Conservation (phyloP, 2,329 filamentous ascomycete genomes). For the Dactylellina leptospora region DNA sequence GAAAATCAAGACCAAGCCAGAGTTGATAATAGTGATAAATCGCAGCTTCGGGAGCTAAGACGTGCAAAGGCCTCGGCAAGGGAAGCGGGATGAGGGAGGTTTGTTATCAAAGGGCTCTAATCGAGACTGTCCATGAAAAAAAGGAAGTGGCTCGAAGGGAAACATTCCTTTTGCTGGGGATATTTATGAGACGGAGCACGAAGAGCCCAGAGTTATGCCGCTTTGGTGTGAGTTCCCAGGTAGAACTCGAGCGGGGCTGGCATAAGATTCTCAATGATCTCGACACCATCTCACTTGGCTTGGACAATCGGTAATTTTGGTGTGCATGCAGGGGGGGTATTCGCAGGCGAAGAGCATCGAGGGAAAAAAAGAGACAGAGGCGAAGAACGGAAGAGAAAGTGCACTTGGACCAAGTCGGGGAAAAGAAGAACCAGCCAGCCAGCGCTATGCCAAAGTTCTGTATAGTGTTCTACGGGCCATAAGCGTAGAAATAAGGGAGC, state of each 20-base stretch:
- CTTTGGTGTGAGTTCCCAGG: constrained; percentile 24
- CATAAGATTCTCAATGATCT: constrained; percentile 40
- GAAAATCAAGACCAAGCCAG: not conserved
- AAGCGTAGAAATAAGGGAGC: constrained; percentile 45
- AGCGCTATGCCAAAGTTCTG: constrained; percentile 24
- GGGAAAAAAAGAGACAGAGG: constrained; percentile 28
- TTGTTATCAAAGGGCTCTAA: constrained; percentile 10
- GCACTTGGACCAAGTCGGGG: constrained; percentile 17
- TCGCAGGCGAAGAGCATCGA: constrained; percentile 51
- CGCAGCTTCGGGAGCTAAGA: constrained; percentile 4
- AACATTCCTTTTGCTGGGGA: constrained; percentile 9
- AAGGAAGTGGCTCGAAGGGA: constrained; percentile 20
- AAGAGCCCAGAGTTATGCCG: constrained; percentile 25
- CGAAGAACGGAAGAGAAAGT: constrained; percentile 10
- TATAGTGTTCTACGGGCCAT: constrained; percentile 24
- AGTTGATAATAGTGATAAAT: not conserved
- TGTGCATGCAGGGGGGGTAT: constrained; percentile 52
- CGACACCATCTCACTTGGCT: constrained; percentile 44
- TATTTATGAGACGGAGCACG: constrained; percentile 13
- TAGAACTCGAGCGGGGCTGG: constrained; percentile 50
- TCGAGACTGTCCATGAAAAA: constrained; percentile 22
- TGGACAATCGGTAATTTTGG: constrained; percentile 52
- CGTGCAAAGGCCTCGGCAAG: constrained; percentile 7
- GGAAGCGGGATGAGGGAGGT: constrained; percentile 4
- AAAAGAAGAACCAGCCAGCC: not conserved